These are phyloP conservation scores for Lonicera japonica DNA, from an alignment of 129 eudicot genomes.

Conservation along the genomic window DNA sequence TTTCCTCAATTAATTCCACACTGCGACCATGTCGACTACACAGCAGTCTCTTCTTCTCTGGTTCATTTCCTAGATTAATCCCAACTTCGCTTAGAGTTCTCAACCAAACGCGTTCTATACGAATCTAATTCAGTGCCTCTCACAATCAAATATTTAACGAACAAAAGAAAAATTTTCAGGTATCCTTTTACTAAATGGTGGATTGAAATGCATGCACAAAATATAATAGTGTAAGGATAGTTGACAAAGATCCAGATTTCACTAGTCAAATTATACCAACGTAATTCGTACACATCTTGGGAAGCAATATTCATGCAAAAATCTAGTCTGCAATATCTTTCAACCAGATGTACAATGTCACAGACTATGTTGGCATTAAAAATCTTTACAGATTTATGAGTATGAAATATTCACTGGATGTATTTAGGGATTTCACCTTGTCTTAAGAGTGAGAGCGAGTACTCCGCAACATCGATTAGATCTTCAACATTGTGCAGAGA, in stretches of 20 bases:
- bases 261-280: neutral
- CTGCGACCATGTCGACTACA: no score
- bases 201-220: neutral
- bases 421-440: slow-evolving; percentile 87
- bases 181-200: neutral
- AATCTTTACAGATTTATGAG: neutral
- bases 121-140: no score
- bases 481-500: slow-evolving; percentile 79
- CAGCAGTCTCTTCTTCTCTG: no score
- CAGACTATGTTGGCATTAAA: no score
- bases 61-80: no score
- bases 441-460: slow-evolving; percentile 57
- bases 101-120: no score
- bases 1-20: no score
- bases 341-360: no score
- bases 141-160: neutral
- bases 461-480: slow-evolving; percentile 70
- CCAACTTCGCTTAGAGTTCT: no score
- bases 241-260: neutral
- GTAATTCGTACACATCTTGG: neutral
- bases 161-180: neutral
- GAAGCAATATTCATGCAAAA: no score
- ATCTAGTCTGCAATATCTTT: no score
- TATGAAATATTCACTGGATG: slow-evolving; percentile 26
- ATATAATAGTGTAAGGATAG: neutral